A percentile compares a stretch with the other conserved stretches of the same genome.
phyloP scores from a whole-genome alignment of 345 rosid genomes.

The Cochlearia excelsa region DNA sequence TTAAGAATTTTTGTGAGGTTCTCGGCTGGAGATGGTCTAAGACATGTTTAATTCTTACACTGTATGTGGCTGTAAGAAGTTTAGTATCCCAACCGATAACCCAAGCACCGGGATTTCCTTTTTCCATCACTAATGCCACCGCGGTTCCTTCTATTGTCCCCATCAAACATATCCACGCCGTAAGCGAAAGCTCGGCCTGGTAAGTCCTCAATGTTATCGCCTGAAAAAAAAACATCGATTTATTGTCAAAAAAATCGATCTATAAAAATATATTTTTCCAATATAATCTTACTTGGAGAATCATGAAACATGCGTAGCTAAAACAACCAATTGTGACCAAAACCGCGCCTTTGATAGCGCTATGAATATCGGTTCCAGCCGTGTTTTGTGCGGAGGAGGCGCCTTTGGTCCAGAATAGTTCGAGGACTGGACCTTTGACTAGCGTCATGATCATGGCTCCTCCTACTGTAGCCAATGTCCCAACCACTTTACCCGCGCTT shows the following conservation, averaged over 20 bases:
- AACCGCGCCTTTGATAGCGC: constrained; percentile 59
- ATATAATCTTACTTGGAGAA: constrained; percentile 33
- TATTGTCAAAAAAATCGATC: neutral
- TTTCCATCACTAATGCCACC: constrained; percentile 68
- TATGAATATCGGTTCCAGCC: constrained; percentile 43
- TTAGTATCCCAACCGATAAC: constrained; percentile 67
- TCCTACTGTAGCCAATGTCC: constrained; percentile 71
- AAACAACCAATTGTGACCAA: constrained; percentile 64
- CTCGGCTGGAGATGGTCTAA: too few species aligned
- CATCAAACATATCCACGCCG: constrained; percentile 71
- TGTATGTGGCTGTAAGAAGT: constrained; percentile 59
- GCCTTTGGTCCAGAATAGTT: constrained; percentile 56
- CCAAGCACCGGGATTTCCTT: constrained; percentile 58
- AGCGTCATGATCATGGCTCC: constrained; percentile 39
- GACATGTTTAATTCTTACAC: constrained; percentile 45
- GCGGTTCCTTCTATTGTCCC: constrained; percentile 63
- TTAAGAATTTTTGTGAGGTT: neutral
- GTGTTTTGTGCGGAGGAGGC: constrained; percentile 31
- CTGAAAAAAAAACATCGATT: constrained; percentile 32
- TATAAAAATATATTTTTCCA: too few species aligned
- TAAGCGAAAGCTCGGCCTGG: constrained; percentile 78
- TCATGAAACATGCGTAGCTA: constrained; percentile 45
- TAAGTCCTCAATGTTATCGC: constrained; percentile 59
- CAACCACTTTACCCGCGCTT: constrained; percentile 65
- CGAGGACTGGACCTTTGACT: constrained; percentile 58